phyloP scores from a whole-genome alignment of 257 asterid genomes.

The Gentiana straminea region DNA sequence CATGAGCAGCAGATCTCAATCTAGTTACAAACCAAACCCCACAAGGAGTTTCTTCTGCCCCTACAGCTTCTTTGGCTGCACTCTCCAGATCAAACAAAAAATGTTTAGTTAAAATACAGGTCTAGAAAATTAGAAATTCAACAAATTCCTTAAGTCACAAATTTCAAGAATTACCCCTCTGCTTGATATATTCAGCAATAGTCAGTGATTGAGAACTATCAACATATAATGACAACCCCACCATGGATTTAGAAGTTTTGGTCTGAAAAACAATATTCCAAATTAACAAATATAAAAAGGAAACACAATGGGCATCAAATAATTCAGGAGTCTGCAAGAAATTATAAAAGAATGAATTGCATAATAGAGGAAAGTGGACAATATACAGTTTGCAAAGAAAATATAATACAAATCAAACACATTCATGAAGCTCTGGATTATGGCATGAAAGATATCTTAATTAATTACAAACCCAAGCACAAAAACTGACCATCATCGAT shows the following conservation, averaged over 20 bases:
- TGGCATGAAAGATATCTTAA: background rate
- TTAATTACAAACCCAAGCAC: slow-evolving; percentile 2
- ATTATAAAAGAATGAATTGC: background rate
- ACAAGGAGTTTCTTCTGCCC: slow-evolving; percentile 95
- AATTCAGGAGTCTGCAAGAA: slow-evolving; percentile 1
- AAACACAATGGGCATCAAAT: background rate
- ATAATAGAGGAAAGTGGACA: background rate
- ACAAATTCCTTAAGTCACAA: slow-evolving; percentile 6
- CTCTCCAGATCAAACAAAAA: slow-evolving; percentile 14
- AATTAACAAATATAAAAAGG: background rate
- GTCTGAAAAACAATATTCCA: slow-evolving; percentile 42
- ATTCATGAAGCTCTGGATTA: background rate
- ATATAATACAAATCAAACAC: background rate
- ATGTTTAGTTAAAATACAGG: slow-evolving; percentile 1
- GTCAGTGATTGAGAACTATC: slow-evolving; percentile 70
- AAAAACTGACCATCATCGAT: slow-evolving; percentile 53
- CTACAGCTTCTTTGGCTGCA: slow-evolving; percentile 92
- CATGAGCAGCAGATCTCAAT: slow-evolving; percentile 93
- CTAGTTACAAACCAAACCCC: slow-evolving; percentile 95
- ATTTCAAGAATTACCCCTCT: slow-evolving; percentile 53
- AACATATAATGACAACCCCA: slow-evolving; percentile 69
- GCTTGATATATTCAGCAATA: slow-evolving; percentile 62
- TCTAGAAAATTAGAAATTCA: slow-evolving; percentile 1
- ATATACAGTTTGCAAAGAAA: background rate
- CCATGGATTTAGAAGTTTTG: slow-evolving; percentile 79